phyloP scores from a whole-genome alignment of 768 basidiomycete species.

The Trametes cubensis region DNA sequence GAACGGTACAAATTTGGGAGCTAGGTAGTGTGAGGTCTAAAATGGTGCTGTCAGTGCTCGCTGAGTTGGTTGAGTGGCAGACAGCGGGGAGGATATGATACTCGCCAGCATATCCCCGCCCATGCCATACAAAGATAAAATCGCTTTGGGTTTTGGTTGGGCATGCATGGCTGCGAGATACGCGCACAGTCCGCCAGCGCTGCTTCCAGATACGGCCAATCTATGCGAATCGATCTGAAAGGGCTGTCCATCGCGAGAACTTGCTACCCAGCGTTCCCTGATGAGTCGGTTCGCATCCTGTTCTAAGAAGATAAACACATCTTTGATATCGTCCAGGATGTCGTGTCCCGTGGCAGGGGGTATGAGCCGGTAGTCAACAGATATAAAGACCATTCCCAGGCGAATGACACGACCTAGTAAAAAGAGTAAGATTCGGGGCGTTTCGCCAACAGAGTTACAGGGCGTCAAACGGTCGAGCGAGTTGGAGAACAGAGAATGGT shows the following conservation, averaged over 20 bases:
- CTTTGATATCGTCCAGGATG: slow-evolving; percentile 59
- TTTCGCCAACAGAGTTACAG: too few species aligned
- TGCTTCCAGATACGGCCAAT: slow-evolving; percentile 58
- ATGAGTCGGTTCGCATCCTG: slow-evolving; percentile 23
- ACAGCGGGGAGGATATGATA: neutral
- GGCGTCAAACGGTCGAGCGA: too few species aligned
- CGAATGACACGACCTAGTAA: slow-evolving; percentile 46
- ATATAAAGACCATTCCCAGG: slow-evolving; percentile 49
- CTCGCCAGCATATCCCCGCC: slow-evolving; percentile 59
- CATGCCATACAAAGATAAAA: slow-evolving; percentile 63
- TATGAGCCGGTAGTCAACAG: slow-evolving; percentile 64
- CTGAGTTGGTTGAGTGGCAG: neutral
- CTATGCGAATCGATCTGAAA: slow-evolving; percentile 46
- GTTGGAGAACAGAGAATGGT: neutral
- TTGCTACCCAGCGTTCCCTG: neutral
- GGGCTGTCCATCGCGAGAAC: neutral
- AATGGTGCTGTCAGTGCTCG: neutral
- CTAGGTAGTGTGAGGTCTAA: slow-evolving; percentile 56
- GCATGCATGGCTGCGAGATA: slow-evolving; percentile 62
- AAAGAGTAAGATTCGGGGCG: neutral
- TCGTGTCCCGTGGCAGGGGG: slow-evolving; percentile 56
- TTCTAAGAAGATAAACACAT: slow-evolving; percentile 53
- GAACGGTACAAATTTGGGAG: slow-evolving; percentile 52
- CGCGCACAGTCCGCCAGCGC: slow-evolving; percentile 65
- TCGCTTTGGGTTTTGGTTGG: slow-evolving; percentile 52